These are phyloP conservation scores for Domatiomyces catenatus DNA, from an alignment of 2,329 filamentous ascomycete species.

Conservation along the genomic window DNA sequence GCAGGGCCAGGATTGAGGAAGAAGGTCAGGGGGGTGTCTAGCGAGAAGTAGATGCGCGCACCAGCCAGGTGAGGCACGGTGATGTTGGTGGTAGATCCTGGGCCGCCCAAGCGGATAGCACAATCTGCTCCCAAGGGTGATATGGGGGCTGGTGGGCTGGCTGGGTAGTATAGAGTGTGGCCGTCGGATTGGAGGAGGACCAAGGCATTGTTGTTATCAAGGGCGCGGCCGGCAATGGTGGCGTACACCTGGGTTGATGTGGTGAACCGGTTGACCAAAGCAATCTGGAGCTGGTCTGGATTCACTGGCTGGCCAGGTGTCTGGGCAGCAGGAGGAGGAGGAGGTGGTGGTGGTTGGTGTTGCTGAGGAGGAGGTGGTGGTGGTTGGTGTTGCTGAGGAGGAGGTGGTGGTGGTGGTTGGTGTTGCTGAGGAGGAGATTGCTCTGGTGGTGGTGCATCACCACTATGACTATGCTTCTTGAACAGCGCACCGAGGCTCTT, in stretches of 20 bases:
- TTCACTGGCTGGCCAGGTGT: background rate
- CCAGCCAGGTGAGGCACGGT: conserved; percentile 56
- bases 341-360: conserved; percentile 1
- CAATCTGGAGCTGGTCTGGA: conserved; percentile 40
- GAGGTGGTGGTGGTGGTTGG: background rate
- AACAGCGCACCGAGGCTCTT: conserved; percentile 2
- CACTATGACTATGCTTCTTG: background rate
- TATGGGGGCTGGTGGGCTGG: conserved; percentile 37
- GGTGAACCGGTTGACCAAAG: conserved; percentile 49
- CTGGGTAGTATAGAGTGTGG: conserved; percentile 48
- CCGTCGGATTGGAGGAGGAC: conserved; percentile 53
- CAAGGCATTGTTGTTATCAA: conserved; percentile 44
- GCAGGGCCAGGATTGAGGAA: conserved; percentile 55
- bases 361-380: too few relatives aligned
- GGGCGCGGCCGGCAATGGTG: conserved; percentile 53
- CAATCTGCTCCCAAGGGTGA: conserved; percentile 41
- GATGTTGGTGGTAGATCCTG: conserved; percentile 44
- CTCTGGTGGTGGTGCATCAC: too few relatives aligned
- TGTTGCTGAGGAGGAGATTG: background rate
- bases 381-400: conserved; percentile 1
- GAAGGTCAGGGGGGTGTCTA: conserved; percentile 48
- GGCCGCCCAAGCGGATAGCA: conserved; percentile 47
- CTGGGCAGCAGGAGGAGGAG: conserved; percentile 1
- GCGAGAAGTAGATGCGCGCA: conserved; percentile 56
- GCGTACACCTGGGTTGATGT: conserved; percentile 45